These are phyloP conservation scores for Aspergillus melleus DNA, from an alignment of 2,329 filamentous ascomycete genomes.

Conservation along the genomic window DNA sequence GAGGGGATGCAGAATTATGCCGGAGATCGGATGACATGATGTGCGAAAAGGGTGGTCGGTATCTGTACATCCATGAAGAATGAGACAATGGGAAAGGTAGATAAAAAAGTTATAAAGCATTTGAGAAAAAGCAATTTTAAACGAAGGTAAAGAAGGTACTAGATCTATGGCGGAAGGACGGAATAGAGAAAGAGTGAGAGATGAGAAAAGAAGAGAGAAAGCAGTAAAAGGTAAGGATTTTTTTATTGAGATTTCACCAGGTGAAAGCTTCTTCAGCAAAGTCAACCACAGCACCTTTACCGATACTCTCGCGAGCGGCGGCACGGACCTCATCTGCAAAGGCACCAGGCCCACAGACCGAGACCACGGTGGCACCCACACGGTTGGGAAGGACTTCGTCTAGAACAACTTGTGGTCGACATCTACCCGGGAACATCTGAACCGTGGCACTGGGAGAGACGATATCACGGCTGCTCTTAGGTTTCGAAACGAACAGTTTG, in stretches of 20 bases:
- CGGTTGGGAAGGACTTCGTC: constrained; percentile 57
- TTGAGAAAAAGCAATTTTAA: background rate
- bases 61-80: constrained; percentile 1
- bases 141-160: background rate
- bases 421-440: constrained; percentile 62
- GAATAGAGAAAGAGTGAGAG: constrained; percentile 1
- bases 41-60: background rate
- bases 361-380: constrained; percentile 61
- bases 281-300: constrained; percentile 56
- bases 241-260: constrained; percentile 45
- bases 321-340: constrained; percentile 62
- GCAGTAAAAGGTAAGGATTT: background rate
- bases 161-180: background rate
- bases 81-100: constrained; percentile 1
- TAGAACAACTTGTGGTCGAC: constrained; percentile 56
- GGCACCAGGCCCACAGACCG: constrained; percentile 63
- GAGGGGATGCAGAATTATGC: background rate
- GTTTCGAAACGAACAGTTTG: constrained; percentile 64
- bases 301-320: constrained; percentile 53
- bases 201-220: background rate
- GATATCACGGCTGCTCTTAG: constrained; percentile 55
- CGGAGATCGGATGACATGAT: background rate
- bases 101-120: background rate
- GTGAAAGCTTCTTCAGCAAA: constrained; percentile 68
- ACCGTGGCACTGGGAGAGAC: constrained; percentile 58